These are phyloP conservation scores for Vinca major DNA, from an alignment of 305 asterid species.

Conservation along the genomic window DNA sequence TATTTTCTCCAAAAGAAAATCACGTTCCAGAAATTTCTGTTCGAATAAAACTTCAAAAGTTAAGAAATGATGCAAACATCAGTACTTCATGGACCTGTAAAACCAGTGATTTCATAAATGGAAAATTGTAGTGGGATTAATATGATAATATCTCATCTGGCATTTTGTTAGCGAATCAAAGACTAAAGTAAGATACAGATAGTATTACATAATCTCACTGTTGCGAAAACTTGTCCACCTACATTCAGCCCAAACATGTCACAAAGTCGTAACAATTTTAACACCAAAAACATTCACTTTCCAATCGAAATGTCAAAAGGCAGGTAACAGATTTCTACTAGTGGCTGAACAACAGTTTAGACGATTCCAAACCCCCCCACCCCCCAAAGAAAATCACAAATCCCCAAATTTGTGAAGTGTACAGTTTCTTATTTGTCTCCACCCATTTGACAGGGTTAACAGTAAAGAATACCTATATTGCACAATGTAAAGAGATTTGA, in stretches of 20 bases:
- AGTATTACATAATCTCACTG: not conserved
- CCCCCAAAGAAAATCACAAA: not conserved
- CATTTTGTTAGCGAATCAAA: not conserved
- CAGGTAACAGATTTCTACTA: not conserved
- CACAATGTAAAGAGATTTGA: not conserved
- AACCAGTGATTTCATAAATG: not conserved
- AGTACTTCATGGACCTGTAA: not conserved
- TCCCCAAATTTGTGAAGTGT: not conserved
- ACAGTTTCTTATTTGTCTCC: not conserved
- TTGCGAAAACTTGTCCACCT: not conserved
- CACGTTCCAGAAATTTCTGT: slow-evolving; percentile 79
- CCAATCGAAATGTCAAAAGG: not conserved
- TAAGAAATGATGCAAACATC: not conserved
- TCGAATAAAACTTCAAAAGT: slow-evolving; percentile 10
- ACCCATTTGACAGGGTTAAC: not conserved
- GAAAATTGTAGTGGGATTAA: not conserved
- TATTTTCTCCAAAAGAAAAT: slow-evolving; percentile 75
- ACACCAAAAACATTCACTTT: not conserved
- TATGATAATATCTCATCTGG: not conserved
- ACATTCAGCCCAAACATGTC: not conserved
- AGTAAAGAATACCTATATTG: not conserved
- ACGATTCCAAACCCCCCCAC: not conserved
- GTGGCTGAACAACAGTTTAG: not conserved
- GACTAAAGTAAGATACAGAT: not conserved
- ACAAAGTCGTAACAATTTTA: not conserved